Base-by-base conservation (phyloP, 2,329 filamentous ascomycete genomes). In the Xylaria sp. region DNA sequence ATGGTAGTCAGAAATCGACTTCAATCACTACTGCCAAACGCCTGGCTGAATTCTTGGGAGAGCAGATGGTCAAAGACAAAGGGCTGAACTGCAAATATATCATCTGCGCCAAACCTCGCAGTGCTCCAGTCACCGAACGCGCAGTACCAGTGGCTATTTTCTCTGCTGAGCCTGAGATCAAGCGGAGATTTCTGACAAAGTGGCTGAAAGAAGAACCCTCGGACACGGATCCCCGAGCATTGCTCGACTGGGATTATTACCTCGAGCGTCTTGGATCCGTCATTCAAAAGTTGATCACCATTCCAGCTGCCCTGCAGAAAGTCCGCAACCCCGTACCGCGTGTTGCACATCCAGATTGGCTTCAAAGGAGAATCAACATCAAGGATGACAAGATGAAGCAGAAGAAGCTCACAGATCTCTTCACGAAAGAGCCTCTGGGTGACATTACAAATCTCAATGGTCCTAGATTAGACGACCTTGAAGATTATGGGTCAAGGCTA, bases 51-150 rank as follows among this genome's bases (percentile, higher is more conserved):
- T 99, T 99, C 78, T 79, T 99, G 71, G 96, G 96, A 43, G 95
- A 98, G 79, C 94, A 97, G 78, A 99, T 99, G 97, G 91, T 98
- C 76, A 99, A 99, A 78, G 97, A 99, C 82, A 99, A 98, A 81
- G 96, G 96, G 3, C 81, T 99, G 75, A 99, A 99, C 83, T 99
- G 96, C 90, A 98, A 98, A 82, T 99, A 98, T 81, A 98, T 99
- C 79, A 98, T 99, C 77, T 97, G 94, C 61, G 88, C 94, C 15
- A 89, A 88, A 71, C 96, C 96, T 3, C 92, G 90, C 77, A 93
- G 93, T 77, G 93, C 95, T 0, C 95, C 96, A 1, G 94, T 99
- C 70, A 99, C 96, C 0, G 97, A 99, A 74, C 88, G 96, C 75
- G 96, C 96, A 25, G 89, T 99, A 68, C 96, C 96, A 0, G 94